Percentiles rank a stretch among this genome's conserved stretches.
phyloP scores from a whole-genome alignment of 176 grass and related monocot genomes.

The Triticum urartu region DNA sequence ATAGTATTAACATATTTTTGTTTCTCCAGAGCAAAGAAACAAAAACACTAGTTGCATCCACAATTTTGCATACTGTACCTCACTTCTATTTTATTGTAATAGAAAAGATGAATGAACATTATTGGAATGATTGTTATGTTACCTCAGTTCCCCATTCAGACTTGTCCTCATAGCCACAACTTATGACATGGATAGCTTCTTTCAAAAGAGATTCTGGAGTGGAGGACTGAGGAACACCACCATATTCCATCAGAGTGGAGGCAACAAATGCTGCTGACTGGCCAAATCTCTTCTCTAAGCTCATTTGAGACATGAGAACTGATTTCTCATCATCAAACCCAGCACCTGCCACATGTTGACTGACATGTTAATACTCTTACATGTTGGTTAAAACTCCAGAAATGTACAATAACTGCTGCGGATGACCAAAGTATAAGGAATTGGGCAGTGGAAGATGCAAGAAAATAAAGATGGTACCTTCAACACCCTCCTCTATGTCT shows the following conservation, averaged over 20 bases:
- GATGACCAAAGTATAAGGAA: conserved; percentile 1
- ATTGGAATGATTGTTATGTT: conserved; percentile 22
- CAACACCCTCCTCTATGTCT: conserved; percentile 99
- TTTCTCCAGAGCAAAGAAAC: background rate
- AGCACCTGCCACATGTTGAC: conserved; percentile 53
- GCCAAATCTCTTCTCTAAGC: conserved; percentile 99
- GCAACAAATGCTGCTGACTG: conserved; percentile 94
- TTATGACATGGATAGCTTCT: conserved; percentile 99
- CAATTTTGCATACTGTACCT: conserved; percentile 3
- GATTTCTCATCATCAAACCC: conserved; percentile 99
- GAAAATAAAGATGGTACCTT: conserved; percentile 64
- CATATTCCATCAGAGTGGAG: conserved; percentile 98
- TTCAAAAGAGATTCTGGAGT: conserved; percentile 98
- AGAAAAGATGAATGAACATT: background rate
- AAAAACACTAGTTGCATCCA: background rate
- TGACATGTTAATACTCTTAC: conserved; percentile 22
- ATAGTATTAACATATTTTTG: background rate
- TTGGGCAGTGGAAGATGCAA: conserved; percentile 2
- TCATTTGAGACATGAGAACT: conserved; percentile 99
- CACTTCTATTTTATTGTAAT: background rate
- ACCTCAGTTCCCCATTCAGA: conserved; percentile 97
- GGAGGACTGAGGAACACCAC: conserved; percentile 97
- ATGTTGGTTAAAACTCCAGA: conserved; percentile 3
- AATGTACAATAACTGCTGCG: background rate
- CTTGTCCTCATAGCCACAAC: conserved; percentile 99